Evolutionary conservation across 805 yeast species (phyloP), one percentile per base, ranked within the genome.

Genomic region (Cyberlindnera mycetangii): DNA sequence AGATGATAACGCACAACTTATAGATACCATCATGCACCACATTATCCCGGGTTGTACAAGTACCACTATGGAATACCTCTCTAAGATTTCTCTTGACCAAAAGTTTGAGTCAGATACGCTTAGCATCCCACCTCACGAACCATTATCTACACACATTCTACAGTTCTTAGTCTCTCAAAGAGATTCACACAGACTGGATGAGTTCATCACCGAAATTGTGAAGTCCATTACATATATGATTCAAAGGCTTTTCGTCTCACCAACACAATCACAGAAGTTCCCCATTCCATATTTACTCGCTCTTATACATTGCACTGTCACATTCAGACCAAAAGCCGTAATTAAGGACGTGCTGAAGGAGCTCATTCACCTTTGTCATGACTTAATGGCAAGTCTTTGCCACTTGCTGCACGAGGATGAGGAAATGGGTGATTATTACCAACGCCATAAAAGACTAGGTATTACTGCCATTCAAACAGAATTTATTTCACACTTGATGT

Each of bases 301-400:
- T 1, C 53, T 85, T 32, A 64, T 84, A 31, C 79, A 79, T 52
- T 76, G 77, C 41, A 56, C 79, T 1, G 60, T 83, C 6, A 70
- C 62, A 17, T 86, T 80, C 61, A 69, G 86, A 55, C 82, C 86
- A 1, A 75, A 76, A 44, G 89, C 92, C 1, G 69, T 82, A 1
- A 67, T 61, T 55, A 30, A 54, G 58, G 12, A 65, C 72, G 19
- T 64, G 69, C 52, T 69, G 55, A 39, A 56, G 56, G 32, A 43
- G 62, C 3, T 48, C 5, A 16, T 45, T 4, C 8, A 32, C 3
- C 22, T 42, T 4, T 39, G 32, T 9, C 1, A 9, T 12, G 43
- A 32, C 16, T 10, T 47, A 9, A 16, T 39, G 12, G 19, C 28
- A 8, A 22, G 11, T 3, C 37, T 45, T n/a, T 45, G 42, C 16